These are phyloP conservation scores for Quercus bicolor DNA, from an alignment of 306 rosid genomes.

Conservation along the genomic window DNA sequence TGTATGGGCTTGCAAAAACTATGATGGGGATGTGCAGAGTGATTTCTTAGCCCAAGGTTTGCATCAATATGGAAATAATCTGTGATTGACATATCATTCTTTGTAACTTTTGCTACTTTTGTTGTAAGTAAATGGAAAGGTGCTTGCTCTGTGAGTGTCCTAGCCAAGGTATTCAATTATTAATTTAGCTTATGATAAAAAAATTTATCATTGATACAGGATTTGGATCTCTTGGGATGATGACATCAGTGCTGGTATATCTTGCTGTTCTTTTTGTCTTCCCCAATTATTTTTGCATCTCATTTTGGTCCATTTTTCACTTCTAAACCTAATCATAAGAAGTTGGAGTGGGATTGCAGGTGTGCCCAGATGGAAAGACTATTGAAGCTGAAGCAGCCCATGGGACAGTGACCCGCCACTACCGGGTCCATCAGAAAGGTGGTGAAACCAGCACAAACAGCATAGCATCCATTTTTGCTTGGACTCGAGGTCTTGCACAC, in stretches of 20 bases:
- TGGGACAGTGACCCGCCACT: slow-evolving; percentile 96
- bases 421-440: slow-evolving; percentile 96
- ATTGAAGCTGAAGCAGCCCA: slow-evolving; percentile 99
- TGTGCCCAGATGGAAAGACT: slow-evolving; percentile 99
- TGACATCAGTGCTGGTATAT: slow-evolving; percentile 96
- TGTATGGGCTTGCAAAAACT: slow-evolving; percentile 99
- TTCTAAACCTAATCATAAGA: background rate
- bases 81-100: background rate
- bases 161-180: background rate
- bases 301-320: background rate
- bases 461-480: slow-evolving; percentile 99
- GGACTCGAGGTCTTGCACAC: slow-evolving; percentile 96
- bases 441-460: slow-evolving; percentile 99
- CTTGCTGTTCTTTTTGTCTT: background rate
- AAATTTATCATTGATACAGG: slow-evolving; percentile 45
- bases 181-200: slow-evolving; percentile 6
- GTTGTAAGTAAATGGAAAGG: background rate
- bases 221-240: slow-evolving; percentile 97
- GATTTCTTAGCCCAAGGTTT: slow-evolving; percentile 97
- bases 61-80: background rate
- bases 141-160: background rate
- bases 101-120: background rate
- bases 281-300: background rate
- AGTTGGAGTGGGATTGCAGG: slow-evolving; percentile 42
- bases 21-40: slow-evolving; percentile 99